Percentiles rank a stretch among this genome's conserved stretches.
Evolutionary conservation across 2,329 filamentous ascomycete species (phyloP).

Genomic region (Aspergillus calidoustus): DNA sequence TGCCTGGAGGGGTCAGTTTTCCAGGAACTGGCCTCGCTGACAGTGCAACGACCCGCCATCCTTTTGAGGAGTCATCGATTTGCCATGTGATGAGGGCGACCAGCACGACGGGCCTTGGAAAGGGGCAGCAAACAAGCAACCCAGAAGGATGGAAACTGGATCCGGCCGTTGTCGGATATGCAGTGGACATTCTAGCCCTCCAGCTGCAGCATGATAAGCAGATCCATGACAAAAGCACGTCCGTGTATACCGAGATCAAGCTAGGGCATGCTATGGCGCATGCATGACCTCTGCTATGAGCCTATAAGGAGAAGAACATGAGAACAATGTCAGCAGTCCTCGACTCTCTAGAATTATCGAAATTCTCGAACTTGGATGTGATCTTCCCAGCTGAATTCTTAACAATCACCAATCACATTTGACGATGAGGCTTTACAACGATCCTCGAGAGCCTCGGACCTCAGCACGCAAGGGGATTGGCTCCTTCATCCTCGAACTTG

Average conservation of each 20-base stretch:
- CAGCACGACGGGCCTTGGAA: neutral
- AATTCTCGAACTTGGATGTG: constrained; percentile 21
- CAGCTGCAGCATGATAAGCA: constrained; percentile 10
- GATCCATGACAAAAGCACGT: constrained; percentile 10
- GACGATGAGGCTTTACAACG: constrained; percentile 19
- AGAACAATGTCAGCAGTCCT: constrained; percentile 3
- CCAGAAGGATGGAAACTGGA: constrained; percentile 1
- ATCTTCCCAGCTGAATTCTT: constrained; percentile 30
- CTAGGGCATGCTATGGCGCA: constrained; percentile 15
- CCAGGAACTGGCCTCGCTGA: constrained; percentile 7
- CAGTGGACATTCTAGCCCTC: constrained; percentile 9
- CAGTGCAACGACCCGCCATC: neutral
- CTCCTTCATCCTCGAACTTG: neutral
- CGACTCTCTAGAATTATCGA: too few relatives aligned
- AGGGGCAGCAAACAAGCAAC: constrained; percentile 4
- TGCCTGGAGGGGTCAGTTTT: neutral
- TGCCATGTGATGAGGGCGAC: constrained; percentile 12
- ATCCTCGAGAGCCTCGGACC: constrained; percentile 4
- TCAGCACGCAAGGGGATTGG: constrained; percentile 20
- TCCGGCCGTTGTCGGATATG: constrained; percentile 8
- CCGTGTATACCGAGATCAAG: constrained; percentile 9
- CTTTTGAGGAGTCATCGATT: neutral
- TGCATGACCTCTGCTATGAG: constrained; percentile 5
- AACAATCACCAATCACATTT: constrained; percentile 24
- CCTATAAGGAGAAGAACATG: neutral